Evolutionary conservation across 768 basidiomycete genomes (phyloP).

Genomic region (Exsudoporus frostii): DNA sequence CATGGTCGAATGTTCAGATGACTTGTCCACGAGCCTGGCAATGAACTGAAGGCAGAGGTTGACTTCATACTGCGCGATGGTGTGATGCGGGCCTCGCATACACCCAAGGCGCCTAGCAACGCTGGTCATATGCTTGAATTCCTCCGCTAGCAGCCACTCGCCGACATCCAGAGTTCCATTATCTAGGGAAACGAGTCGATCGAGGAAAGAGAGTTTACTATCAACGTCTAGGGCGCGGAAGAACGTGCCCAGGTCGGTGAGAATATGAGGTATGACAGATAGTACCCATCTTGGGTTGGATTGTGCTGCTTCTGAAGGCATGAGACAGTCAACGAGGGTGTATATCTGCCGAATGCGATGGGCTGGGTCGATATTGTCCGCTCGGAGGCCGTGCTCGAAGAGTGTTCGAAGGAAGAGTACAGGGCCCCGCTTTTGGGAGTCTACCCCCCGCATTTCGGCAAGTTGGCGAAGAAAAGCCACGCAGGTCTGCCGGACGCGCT

Average conservation of each 20-base stretch:
- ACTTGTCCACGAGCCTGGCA: slow-evolving; percentile 39
- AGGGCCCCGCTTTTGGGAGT: slow-evolving; percentile 37
- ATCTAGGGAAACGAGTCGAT: slow-evolving; percentile 57
- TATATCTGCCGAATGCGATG: slow-evolving; percentile 55
- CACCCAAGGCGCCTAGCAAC: slow-evolving; percentile 37
- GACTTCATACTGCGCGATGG: slow-evolving; percentile 47
- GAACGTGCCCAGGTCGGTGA: slow-evolving; percentile 55
- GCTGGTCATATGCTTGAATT: slow-evolving; percentile 49
- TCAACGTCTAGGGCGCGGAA: slow-evolving; percentile 55
- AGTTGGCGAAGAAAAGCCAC: slow-evolving; percentile 46
- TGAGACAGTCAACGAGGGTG: slow-evolving; percentile 52
- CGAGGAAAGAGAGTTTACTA: slow-evolving; percentile 50
- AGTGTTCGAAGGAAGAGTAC: slow-evolving; percentile 55
- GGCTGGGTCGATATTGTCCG: slow-evolving; percentile 50
- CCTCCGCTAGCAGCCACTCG: slow-evolving; percentile 69
- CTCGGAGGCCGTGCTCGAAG: slow-evolving; percentile 44
- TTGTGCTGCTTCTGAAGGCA: slow-evolving; percentile 40
- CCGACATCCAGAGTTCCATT: slow-evolving; percentile 21
- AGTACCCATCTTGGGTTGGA: slow-evolving; percentile 47
- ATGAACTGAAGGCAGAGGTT: slow-evolving; percentile 49
- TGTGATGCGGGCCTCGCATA: slow-evolving; percentile 33
- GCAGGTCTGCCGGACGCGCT: slow-evolving; percentile 48
- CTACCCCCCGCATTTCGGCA: slow-evolving; percentile 26
- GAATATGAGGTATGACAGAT: slow-evolving; percentile 52
- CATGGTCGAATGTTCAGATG: slow-evolving; percentile 43